Conservation (phyloP, 805 yeast species). For the Schwanniomyces pseudopolymorphus region DNA sequence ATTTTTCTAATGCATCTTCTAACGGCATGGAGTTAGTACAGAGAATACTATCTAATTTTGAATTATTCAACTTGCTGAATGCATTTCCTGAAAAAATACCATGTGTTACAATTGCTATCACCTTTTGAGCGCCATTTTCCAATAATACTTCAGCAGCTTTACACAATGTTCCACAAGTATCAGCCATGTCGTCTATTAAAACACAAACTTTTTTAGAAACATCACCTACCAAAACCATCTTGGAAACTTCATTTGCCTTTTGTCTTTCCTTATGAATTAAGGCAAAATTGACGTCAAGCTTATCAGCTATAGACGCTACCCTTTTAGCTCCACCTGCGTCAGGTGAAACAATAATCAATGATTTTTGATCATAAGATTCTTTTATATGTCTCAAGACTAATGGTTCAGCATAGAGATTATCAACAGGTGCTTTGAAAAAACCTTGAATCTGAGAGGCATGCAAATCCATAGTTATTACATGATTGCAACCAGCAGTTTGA, state of each 20-base stretch:
- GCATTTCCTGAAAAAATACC: slow-evolving; percentile 79
- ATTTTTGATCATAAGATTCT: slow-evolving; percentile 55
- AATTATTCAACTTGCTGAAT: slow-evolving; percentile 64
- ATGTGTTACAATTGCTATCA: slow-evolving; percentile 80
- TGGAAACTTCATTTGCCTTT: slow-evolving; percentile 77
- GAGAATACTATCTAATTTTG: slow-evolving; percentile 65
- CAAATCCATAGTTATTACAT: slow-evolving; percentile 82
- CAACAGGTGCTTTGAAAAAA: slow-evolving; percentile 79
- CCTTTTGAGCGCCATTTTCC: slow-evolving; percentile 67
- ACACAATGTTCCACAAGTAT: slow-evolving; percentile 82
- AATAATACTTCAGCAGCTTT: slow-evolving; percentile 78
- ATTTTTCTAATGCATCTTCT: slow-evolving; percentile 55
- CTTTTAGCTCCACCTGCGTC: slow-evolving; percentile 92
- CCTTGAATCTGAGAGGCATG: slow-evolving; percentile 92
- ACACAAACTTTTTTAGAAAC: slow-evolving; percentile 73
- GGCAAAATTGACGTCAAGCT: slow-evolving; percentile 76
- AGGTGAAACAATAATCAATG: slow-evolving; percentile 78
- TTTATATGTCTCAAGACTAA: slow-evolving; percentile 72
- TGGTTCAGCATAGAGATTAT: slow-evolving; percentile 82
- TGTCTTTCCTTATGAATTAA: slow-evolving; percentile 84
- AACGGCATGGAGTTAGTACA: slow-evolving; percentile 83
- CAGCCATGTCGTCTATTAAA: slow-evolving; percentile 87
- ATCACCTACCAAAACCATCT: slow-evolving; percentile 86
- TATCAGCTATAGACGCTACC: slow-evolving; percentile 83
- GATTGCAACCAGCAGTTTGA: slow-evolving; percentile 83